phyloP scores from a whole-genome alignment of 1,284 basidiomycete genomes.

The Trichosporon ovoides region DNA sequence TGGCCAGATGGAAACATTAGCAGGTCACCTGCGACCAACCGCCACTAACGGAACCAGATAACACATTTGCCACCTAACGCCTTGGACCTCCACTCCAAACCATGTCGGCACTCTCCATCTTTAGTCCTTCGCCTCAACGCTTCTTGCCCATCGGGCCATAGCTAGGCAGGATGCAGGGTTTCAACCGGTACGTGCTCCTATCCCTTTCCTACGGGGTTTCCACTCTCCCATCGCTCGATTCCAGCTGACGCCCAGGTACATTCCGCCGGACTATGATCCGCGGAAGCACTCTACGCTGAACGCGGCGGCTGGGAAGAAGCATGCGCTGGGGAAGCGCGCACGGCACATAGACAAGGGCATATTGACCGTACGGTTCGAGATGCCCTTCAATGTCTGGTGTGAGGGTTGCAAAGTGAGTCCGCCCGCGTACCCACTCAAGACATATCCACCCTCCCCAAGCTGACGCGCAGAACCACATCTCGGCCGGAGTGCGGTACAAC shows the following conservation, averaged over 20 bases:
- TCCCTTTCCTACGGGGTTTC: neutral
- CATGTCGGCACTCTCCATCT: neutral
- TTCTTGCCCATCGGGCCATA: neutral
- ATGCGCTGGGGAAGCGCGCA: constrained; percentile 86
- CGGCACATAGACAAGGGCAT: constrained; percentile 86
- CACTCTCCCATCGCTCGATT: constrained; percentile 36
- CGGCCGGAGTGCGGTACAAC: constrained; percentile 96
- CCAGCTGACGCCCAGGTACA: constrained; percentile 66
- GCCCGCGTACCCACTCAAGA: too few species aligned
- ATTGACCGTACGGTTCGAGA: constrained; percentile 79
- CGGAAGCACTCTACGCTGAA: constrained; percentile 76
- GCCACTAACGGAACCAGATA: constrained; percentile 3
- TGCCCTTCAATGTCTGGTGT: constrained; percentile 98
- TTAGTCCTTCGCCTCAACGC: neutral
- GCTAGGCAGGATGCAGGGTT: constrained; percentile 52
- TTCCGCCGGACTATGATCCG: constrained; percentile 86
- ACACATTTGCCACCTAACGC: neutral
- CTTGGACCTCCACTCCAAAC: neutral
- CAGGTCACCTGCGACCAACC: too few species aligned
- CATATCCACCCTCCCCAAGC: neutral
- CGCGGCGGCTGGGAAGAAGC: constrained; percentile 69
- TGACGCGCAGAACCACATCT: constrained; percentile 65
- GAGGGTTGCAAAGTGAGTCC: constrained; percentile 66
- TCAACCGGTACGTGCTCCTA: constrained; percentile 59
- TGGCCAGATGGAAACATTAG: neutral